Evolutionary conservation across 2,329 filamentous ascomycete species (phyloP).

Genomic region (Talaromyces sp.): DNA sequence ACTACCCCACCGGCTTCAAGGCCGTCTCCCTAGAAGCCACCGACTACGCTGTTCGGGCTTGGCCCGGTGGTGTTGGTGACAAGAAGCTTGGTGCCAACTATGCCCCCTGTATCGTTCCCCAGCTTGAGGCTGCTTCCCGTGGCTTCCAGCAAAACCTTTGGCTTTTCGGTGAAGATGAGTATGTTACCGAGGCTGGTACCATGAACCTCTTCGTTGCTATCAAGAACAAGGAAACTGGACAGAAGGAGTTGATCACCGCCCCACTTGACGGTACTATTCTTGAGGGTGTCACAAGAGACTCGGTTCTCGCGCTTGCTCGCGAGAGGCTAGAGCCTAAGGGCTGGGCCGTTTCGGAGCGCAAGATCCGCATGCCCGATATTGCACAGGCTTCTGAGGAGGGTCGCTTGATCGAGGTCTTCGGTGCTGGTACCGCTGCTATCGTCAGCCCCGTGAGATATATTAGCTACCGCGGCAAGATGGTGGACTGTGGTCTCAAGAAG

Average conservation of each 20-base stretch:
- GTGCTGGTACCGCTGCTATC: conserved; percentile 89
- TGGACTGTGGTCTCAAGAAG: conserved; percentile 80
- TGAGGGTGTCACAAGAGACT: conserved; percentile 92
- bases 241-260: conserved; percentile 92
- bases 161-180: conserved; percentile 95
- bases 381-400: conserved; percentile 81
- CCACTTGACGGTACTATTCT: conserved; percentile 96
- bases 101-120: conserved; percentile 97
- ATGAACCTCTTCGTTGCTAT: conserved; percentile 97
- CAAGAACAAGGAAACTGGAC: conserved; percentile 80
- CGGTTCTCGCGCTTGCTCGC: conserved; percentile 79
- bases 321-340: conserved; percentile 83
- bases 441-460: conserved; percentile 89
- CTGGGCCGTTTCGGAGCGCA: conserved; percentile 85
- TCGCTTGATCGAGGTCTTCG: conserved; percentile 88
- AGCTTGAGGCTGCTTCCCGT: conserved; percentile 84
- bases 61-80: conserved; percentile 96
- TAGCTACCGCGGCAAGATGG: conserved; percentile 78
- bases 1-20: conserved; percentile 98
- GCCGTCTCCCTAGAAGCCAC: conserved; percentile 94
- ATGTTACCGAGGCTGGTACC: conserved; percentile 94
- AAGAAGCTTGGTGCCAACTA: conserved; percentile 99
- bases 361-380: conserved; percentile 88
- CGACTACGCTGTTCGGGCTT: conserved; percentile 93
- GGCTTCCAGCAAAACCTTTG: conserved; percentile 98